Evolutionary conservation across 345 rosid genomes (phyloP).

Genomic region (Odontarrhena argentea): DNA sequence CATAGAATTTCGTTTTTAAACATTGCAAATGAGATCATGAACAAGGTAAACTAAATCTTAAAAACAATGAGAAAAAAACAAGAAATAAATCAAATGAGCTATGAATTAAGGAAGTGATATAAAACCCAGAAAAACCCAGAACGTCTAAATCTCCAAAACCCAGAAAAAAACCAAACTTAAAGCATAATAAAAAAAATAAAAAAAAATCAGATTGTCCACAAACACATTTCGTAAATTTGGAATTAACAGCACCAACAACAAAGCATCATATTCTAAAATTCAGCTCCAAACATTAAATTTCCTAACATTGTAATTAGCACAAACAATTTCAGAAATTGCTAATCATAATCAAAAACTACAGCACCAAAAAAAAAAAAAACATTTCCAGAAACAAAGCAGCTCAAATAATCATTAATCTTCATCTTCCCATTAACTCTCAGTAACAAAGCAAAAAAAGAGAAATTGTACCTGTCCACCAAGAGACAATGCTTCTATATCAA

Average conservation of each 20-base stretch:
- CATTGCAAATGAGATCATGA: background rate
- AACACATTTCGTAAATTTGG: background rate
- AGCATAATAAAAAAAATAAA: background rate
- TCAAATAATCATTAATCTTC: slow-evolving; percentile 1
- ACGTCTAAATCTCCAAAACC: slow-evolving; percentile 1
- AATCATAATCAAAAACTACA: background rate
- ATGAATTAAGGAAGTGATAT: background rate
- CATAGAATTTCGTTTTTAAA: background rate
- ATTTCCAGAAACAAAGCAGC: slow-evolving; percentile 25
- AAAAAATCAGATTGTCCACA: slow-evolving; percentile 18
- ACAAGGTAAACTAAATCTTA: background rate
- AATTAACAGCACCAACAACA: background rate
- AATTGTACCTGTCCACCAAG: slow-evolving; percentile 68
- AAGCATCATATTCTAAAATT: too few species aligned
- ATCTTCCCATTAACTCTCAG: slow-evolving; percentile 38
- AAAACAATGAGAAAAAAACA: background rate
- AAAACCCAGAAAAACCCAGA: slow-evolving; percentile 6
- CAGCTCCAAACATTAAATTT: too few species aligned
- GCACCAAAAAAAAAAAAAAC: background rate
- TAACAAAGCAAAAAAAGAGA: slow-evolving; percentile 35
- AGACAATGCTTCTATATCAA: slow-evolving; percentile 75
- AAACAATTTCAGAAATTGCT: too few species aligned
- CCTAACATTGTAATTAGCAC: too few species aligned
- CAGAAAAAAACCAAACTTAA: background rate
- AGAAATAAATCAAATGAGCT: slow-evolving; percentile 10